Percentiles rank a stretch among this genome's conserved stretches.
Evolutionary conservation across 441 rosid genomes (phyloP).

Genomic region (Aquilaria agallochum): DNA sequence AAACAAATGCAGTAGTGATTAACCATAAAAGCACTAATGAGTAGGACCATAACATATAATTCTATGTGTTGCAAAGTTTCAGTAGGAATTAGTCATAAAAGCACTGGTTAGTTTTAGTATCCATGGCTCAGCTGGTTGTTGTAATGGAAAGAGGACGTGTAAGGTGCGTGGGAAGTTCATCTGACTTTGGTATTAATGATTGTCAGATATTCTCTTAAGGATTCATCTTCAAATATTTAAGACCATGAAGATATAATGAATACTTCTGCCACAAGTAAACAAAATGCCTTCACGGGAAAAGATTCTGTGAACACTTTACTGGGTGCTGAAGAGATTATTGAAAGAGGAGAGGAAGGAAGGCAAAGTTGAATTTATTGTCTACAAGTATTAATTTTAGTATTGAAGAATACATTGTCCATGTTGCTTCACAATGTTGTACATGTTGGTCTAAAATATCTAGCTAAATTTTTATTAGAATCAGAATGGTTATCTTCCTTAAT

Average conservation of each 20-base stretch:
- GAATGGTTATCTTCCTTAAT: background rate
- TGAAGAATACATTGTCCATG: conserved; percentile 1
- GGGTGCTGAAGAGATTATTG: conserved; percentile 52
- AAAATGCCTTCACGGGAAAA: conserved; percentile 23
- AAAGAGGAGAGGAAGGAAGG: conserved; percentile 89
- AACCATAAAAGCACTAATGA: too few species aligned
- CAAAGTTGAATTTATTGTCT: conserved; percentile 69
- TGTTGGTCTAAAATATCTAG: conserved; percentile 4
- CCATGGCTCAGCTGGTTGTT: conserved; percentile 73
- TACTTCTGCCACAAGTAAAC: conserved; percentile 25
- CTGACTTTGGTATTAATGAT: conserved; percentile 49
- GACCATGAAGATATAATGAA: conserved; percentile 21
- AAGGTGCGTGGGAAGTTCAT: conserved; percentile 77
- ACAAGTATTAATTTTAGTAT: conserved; percentile 47
- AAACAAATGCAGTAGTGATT: too few species aligned
- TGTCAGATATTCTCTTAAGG: conserved; percentile 42
- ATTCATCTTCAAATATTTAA: conserved; percentile 26
- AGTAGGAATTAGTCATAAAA: too few species aligned
- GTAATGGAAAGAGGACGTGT: conserved; percentile 82
- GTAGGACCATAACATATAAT: too few species aligned
- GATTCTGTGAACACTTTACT: conserved; percentile 27
- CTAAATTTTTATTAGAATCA: background rate
- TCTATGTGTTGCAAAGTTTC: too few species aligned
- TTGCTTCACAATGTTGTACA: background rate
- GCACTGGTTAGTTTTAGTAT: background rate